Evolutionary conservation across 2,329 filamentous ascomycete species (phyloP), one percentile per base, ranked within the genome.

Genomic region (Rutstroemia sp.): DNA sequence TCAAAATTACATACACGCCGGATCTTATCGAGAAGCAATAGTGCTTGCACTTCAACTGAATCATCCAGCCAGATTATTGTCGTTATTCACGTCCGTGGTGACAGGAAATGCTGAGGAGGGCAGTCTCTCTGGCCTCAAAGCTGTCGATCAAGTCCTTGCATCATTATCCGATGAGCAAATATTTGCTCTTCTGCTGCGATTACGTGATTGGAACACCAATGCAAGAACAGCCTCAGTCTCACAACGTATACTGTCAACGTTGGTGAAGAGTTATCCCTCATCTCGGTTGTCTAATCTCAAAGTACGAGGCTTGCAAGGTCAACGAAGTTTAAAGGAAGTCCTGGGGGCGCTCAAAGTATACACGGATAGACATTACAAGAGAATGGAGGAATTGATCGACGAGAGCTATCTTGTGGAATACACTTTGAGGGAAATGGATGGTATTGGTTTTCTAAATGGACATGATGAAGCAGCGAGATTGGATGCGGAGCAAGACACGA

Each of bases 201-300:
- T 96, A 46, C 81, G 95, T 47, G 94, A 99, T 73, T 99, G 94
- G 94, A 99, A 99, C 70, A 95, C 94, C 4, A 97, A 97, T 65
- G 91, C 90, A 0, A 81, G 89, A 59, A 95, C 90, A 3, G 86
- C 91, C 0, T 81, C 85, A 5, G 84, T 97, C 1, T 88, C 94
- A 1, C 94, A 99, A 72, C 83, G 86, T 37, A 86, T 99, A 14
- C 74, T 99, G 7, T 87, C 84, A 75, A 83, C 88, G 1, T 69
- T 99, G 7, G 83, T 96, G 51, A 83, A 84, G 62, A 88, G 84
- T 58, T 95, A 96, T 67, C 88, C 91, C 1, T 88, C 89, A 2
- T 82, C 83, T 49, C 83, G 86, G 57, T 82, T 97, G 57, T 86
- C 90, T 1, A 83, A 80, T 58, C 71, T 95, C 56, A 86, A 83